Percentiles rank a stretch among this genome's conserved stretches.
Conservation (phyloP, 2,329 filamentous ascomycete genomes). For the Huntiella decipiens region DNA sequence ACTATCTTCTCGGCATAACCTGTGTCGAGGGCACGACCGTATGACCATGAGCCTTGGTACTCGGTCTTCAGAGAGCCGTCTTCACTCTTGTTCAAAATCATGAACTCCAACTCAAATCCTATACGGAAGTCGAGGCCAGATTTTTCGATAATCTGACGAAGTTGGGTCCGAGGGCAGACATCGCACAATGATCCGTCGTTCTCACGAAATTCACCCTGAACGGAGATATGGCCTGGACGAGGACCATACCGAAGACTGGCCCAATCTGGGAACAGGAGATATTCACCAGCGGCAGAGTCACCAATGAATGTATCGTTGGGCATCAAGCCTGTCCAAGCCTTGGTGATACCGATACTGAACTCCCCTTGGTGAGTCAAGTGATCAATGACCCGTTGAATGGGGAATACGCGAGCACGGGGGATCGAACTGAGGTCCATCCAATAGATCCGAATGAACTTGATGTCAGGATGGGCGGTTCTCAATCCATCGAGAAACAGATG, state of each 20-base stretch:
- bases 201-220: slow-evolving; percentile 45
- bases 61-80: slow-evolving; percentile 34
- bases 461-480: no score
- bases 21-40: slow-evolving; percentile 6
- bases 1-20: slow-evolving; percentile 33
- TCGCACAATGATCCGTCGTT: slow-evolving; percentile 28
- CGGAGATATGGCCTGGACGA: slow-evolving; percentile 40
- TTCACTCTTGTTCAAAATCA: slow-evolving; percentile 5
- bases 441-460: slow-evolving; percentile 49
- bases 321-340: slow-evolving; percentile 44
- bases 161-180: slow-evolving; percentile 46
- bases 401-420: slow-evolving; percentile 46
- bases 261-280: slow-evolving; percentile 47
- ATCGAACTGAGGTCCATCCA: slow-evolving; percentile 66
- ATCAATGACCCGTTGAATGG: slow-evolving; percentile 35
- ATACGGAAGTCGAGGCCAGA: slow-evolving; percentile 32
- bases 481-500: no score
- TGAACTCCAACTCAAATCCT: slow-evolving; percentile 59
- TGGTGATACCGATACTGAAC: slow-evolving; percentile 39
- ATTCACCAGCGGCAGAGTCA: slow-evolving; percentile 41
- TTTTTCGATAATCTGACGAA: slow-evolving; percentile 31
- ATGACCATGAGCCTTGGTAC: slow-evolving; percentile 33
- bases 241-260: slow-evolving; percentile 40
- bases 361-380: slow-evolving; percentile 26
- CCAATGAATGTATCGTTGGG: slow-evolving; percentile 44